Conservation (phyloP, 768 basidiomycete genomes). For the Mrakia blollopis region DNA sequence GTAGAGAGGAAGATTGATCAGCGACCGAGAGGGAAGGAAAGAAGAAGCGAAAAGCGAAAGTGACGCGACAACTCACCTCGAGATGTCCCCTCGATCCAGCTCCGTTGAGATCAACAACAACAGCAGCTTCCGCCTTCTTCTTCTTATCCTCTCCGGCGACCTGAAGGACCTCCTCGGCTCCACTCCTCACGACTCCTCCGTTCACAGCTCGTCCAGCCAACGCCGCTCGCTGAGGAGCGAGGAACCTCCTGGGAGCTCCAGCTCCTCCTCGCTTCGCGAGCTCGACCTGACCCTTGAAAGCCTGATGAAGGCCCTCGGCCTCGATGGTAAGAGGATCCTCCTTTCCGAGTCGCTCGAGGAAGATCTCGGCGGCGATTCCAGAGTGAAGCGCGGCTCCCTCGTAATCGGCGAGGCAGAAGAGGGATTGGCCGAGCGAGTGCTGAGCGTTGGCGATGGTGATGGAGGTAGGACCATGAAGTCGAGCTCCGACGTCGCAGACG, state of each 20-base stretch:
- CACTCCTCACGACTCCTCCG: background rate
- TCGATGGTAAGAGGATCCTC: constrained; percentile 45
- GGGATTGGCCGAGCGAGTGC: constrained; percentile 45
- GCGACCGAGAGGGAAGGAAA: background rate
- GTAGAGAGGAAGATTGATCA: background rate
- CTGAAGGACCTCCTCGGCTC: background rate
- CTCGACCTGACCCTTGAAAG: constrained; percentile 39
- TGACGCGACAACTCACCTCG: constrained; percentile 27
- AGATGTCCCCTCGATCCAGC: constrained; percentile 31
- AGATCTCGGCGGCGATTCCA: constrained; percentile 42
- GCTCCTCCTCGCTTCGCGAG: constrained; percentile 36
- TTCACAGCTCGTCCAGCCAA: constrained; percentile 1
- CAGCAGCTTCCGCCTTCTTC: background rate
- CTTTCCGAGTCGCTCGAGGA: constrained; percentile 42
- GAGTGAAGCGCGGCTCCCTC: constrained; percentile 40
- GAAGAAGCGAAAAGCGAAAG: background rate
- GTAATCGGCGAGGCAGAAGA: constrained; percentile 45
- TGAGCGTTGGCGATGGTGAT: constrained; percentile 44
- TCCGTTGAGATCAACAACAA: background rate
- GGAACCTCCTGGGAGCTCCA: constrained; percentile 33
- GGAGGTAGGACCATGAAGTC: constrained; percentile 44
- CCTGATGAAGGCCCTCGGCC: constrained; percentile 43
- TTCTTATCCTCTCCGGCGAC: background rate
- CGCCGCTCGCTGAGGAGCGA: constrained; percentile 17
- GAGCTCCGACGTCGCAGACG: constrained; percentile 38